Evolutionary conservation across 2,329 filamentous ascomycete species (phyloP).

Genomic region (Stagonosporopsis tanaceti): DNA sequence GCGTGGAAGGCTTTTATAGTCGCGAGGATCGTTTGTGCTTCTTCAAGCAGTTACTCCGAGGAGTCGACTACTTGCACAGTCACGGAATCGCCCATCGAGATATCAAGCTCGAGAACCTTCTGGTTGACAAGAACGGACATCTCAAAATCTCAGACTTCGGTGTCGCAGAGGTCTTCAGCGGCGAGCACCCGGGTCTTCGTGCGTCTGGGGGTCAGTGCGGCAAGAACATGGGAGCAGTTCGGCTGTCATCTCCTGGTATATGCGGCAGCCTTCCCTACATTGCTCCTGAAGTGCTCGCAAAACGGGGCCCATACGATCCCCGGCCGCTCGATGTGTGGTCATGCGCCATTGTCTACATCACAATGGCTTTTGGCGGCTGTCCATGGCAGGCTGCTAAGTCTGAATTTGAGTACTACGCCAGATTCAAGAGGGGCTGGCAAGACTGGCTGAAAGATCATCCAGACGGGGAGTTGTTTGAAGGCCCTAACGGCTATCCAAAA

Average conservation of each 20-base stretch:
- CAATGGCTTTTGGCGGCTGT: constrained; percentile 74
- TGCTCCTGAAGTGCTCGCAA: constrained; percentile 81
- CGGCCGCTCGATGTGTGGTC: constrained; percentile 87
- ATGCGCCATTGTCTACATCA: constrained; percentile 82
- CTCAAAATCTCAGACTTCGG: constrained; percentile 94
- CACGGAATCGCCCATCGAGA: constrained; percentile 90
- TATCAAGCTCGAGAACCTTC: constrained; percentile 87
- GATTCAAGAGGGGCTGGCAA: constrained; percentile 72
- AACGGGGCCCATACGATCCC: constrained; percentile 73
- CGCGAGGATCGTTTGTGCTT: constrained; percentile 78
- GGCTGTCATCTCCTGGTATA: constrained; percentile 78
- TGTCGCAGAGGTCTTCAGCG: constrained; percentile 84
- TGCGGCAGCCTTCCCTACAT: constrained; percentile 89
- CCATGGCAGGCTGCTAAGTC: constrained; percentile 76
- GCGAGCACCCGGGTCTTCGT: constrained; percentile 79
- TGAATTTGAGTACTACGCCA: constrained; percentile 65
- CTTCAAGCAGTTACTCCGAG: constrained; percentile 88
- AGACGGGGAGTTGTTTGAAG: constrained; percentile 61
- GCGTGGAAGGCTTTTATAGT: constrained; percentile 63
- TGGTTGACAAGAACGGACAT: constrained; percentile 79
- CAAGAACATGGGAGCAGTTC: constrained; percentile 73
- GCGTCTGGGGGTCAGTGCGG: constrained; percentile 77
- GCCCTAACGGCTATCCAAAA: constrained; percentile 67
- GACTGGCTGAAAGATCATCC: constrained; percentile 69
- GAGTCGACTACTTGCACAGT: constrained; percentile 80